Percentiles rank a stretch among this genome's conserved stretches.
phyloP scores from a whole-genome alignment of 345 rosid species.

The Citrus cavaleriei region DNA sequence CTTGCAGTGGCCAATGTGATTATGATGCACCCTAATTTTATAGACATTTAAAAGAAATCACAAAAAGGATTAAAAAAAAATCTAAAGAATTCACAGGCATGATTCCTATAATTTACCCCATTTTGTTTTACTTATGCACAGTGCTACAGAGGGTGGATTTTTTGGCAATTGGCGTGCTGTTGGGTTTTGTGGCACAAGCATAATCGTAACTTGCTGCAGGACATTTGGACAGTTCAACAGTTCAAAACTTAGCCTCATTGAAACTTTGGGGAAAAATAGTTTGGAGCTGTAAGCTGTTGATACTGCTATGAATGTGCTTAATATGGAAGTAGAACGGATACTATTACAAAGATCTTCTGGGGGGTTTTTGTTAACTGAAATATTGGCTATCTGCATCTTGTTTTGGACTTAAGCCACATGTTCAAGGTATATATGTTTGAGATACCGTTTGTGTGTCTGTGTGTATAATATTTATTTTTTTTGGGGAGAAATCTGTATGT shows the following conservation, averaged over 20 bases:
- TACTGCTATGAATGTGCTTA: background rate
- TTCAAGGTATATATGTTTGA: background rate
- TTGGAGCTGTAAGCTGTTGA: background rate
- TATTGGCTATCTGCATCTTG: background rate
- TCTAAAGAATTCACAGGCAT: background rate
- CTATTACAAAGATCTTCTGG: background rate
- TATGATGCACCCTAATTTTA: background rate
- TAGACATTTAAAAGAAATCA: background rate
- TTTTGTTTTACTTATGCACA: background rate
- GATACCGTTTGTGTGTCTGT: too few relatives aligned
- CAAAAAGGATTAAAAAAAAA: background rate
- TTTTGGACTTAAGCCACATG: background rate
- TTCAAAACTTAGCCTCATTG: background rate
- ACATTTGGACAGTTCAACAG: background rate
- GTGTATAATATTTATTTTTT: too few relatives aligned
- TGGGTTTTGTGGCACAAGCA: background rate
- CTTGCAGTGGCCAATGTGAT: background rate
- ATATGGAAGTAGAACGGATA: background rate
- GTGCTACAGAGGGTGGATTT: background rate
- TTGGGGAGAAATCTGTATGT: background rate
- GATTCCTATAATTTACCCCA: background rate
- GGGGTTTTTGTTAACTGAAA: background rate
- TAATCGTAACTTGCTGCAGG: background rate
- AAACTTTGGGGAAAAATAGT: background rate
- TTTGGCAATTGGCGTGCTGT: background rate